These are phyloP conservation scores for Homolaphlyctis polyrhiza DNA, from an alignment of 371 early-diverging fungal genomes.

Conservation along the genomic window DNA sequence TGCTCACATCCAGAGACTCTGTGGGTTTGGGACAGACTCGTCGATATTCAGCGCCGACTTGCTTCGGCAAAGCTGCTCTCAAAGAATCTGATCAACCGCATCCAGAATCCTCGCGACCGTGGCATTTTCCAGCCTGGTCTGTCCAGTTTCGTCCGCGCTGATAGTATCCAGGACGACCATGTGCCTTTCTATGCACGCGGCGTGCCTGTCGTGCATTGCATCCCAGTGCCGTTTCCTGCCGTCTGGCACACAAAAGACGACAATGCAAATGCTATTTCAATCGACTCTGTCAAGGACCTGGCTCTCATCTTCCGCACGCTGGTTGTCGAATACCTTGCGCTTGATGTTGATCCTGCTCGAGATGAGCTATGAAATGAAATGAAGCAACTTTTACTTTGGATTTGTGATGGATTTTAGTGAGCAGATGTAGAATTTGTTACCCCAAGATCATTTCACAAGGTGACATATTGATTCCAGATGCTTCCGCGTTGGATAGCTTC, in stretches of 20 bases:
- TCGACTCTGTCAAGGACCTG: constrained; percentile 26
- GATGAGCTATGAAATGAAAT: too few relatives aligned
- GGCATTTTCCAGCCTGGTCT: constrained; percentile 49
- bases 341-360: constrained; percentile 5
- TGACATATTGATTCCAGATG: too few relatives aligned
- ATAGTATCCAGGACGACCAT: constrained; percentile 86
- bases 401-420: too few relatives aligned
- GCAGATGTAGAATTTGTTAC: too few relatives aligned
- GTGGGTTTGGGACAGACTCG: constrained; percentile 27
- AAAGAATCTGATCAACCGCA: neutral
- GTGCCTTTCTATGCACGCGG: constrained; percentile 75
- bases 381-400: too few relatives aligned
- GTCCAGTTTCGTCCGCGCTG: constrained; percentile 24
- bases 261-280: constrained; percentile 39
- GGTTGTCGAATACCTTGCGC: constrained; percentile 34
- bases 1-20: constrained; percentile 29
- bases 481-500: too few relatives aligned
- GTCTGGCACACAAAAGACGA: constrained; percentile 82
- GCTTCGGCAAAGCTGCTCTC: constrained; percentile 12
- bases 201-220: constrained; percentile 84
- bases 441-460: too few relatives aligned
- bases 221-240: constrained; percentile 82
- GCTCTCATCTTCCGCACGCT: constrained; percentile 36
- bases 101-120: constrained; percentile 24
- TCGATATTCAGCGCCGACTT: constrained; percentile 27